Evolutionary conservation across 2,329 filamentous ascomycete species (phyloP).

Genomic region (Drechslerella coelobrocha): DNA sequence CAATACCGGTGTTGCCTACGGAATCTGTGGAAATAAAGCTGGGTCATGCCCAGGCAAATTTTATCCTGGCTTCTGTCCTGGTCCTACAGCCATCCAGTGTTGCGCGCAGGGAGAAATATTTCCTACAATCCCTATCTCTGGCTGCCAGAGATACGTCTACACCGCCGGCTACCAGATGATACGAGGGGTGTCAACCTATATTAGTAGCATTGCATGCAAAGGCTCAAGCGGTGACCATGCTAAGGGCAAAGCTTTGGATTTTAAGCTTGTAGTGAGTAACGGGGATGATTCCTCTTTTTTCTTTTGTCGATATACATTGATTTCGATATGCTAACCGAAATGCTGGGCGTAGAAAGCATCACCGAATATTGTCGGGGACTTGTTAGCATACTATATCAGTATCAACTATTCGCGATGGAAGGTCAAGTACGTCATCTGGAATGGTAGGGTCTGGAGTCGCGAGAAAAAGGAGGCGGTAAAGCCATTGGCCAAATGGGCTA

Average conservation of each 20-base stretch:
- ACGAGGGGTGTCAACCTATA: constrained; percentile 57
- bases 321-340: constrained; percentile 15
- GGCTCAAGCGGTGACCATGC: constrained; percentile 54
- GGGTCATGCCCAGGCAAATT: constrained; percentile 24
- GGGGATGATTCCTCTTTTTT: background rate
- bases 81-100: constrained; percentile 59
- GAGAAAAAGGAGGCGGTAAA: constrained; percentile 57
- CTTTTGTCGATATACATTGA: background rate
- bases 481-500: constrained; percentile 59
- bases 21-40: constrained; percentile 39
- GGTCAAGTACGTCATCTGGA: constrained; percentile 63
- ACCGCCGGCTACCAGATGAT: constrained; percentile 58
- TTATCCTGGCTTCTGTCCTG: constrained; percentile 57
- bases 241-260: constrained; percentile 56
- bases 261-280: constrained; percentile 54
- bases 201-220: constrained; percentile 55
- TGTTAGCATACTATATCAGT: constrained; percentile 64
- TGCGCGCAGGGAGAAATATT: constrained; percentile 58
- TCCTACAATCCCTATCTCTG: constrained; percentile 57
- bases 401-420: constrained; percentile 60
- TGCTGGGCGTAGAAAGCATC: too few species aligned
- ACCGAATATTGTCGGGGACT: too few species aligned
- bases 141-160: constrained; percentile 58
- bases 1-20: constrained; percentile 34
- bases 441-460: constrained; percentile 61